These are phyloP conservation scores for Copromyces sp. DNA, from an alignment of 495 filamentous ascomycete species.

Conservation along the genomic window DNA sequence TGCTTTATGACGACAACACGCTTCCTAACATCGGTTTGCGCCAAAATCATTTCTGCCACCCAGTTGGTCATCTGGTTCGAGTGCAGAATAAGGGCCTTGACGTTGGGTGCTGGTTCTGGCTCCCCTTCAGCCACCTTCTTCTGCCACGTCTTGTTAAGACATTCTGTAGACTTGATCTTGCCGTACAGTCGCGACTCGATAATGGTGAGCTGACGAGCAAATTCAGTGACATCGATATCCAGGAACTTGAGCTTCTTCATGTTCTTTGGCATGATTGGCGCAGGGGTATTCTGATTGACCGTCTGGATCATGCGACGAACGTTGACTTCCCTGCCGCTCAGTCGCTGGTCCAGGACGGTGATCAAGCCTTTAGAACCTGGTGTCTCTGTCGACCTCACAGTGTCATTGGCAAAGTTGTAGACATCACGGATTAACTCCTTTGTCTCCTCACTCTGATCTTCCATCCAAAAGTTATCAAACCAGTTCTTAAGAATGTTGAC, in stretches of 20 bases:
- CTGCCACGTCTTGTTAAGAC: conserved; percentile 96
- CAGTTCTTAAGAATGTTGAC: conserved; percentile 97
- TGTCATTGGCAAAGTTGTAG: conserved; percentile 82
- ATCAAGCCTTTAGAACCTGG: conserved; percentile 74
- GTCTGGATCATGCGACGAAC: conserved; percentile 80
- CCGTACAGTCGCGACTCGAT: conserved; percentile 92
- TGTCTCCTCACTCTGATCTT: conserved; percentile 71
- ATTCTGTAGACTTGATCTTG: conserved; percentile 91
- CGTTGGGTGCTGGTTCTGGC: conserved; percentile 83
- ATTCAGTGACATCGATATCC: conserved; percentile 91
- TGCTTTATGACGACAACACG: conserved; percentile 97
- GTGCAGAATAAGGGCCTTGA: conserved; percentile 91
- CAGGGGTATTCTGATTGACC: conserved; percentile 63
- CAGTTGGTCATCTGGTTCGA: conserved; percentile 98
- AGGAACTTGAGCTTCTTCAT: conserved; percentile 99
- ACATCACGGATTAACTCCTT: conserved; percentile 79
- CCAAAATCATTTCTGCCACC: conserved; percentile 99
- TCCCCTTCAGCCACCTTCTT: conserved; percentile 79
- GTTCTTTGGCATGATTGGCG: conserved; percentile 92
- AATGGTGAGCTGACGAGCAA: conserved; percentile 91
- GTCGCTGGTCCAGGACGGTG: conserved; percentile 74
- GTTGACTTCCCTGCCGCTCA: conserved; percentile 78
- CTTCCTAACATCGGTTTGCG: conserved; percentile 86
- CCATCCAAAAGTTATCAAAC: conserved; percentile 99
- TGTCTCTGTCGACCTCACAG: conserved; percentile 83